Evolutionary conservation across 176 grass and related monocot species (phyloP).

Genomic region (Dendrocalamus sinicus): DNA sequence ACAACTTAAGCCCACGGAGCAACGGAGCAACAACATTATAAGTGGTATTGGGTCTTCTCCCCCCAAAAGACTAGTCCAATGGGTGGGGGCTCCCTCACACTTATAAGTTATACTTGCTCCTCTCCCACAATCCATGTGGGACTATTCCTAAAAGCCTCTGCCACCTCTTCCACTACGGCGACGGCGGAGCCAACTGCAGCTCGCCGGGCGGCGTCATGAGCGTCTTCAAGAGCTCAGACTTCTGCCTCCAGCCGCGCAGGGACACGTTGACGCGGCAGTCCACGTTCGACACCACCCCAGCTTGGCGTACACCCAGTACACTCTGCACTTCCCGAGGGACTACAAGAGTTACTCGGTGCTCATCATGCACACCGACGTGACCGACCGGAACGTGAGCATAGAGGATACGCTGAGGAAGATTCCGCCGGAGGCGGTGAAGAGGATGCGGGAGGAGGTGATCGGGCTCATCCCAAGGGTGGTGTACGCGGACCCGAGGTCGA

Average conservation of each 20-base stretch:
- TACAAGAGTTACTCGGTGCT: conserved; percentile 51
- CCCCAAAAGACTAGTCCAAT: too few species aligned
- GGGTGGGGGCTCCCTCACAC: too few species aligned
- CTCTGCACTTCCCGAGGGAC: conserved; percentile 48
- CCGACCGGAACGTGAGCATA: conserved; percentile 40
- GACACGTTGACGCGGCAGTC: conserved; percentile 63
- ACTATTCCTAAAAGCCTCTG: too few species aligned
- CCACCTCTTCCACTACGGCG: conserved; percentile 50
- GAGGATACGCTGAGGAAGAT: conserved; percentile 55
- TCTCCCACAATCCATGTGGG: too few species aligned
- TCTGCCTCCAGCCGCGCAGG: conserved; percentile 69
- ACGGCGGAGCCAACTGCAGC: conserved; percentile 19
- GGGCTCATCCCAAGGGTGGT: conserved; percentile 56
- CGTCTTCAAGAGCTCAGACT: conserved; percentile 51
- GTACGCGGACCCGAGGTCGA: conserved; percentile 56
- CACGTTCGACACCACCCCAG: conserved; percentile 60
- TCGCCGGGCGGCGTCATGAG: conserved; percentile 53
- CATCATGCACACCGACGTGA: conserved; percentile 40
- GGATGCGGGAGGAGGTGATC: conserved; percentile 65
- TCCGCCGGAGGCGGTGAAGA: conserved; percentile 33
- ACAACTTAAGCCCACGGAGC: too few species aligned
- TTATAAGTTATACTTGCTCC: too few species aligned
- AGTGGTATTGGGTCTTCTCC: too few species aligned
- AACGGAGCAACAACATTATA: too few species aligned
- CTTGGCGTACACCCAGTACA: conserved; percentile 72